phyloP scores from a whole-genome alignment of 176 grass and related monocot species.

The Hordeum marinum region DNA sequence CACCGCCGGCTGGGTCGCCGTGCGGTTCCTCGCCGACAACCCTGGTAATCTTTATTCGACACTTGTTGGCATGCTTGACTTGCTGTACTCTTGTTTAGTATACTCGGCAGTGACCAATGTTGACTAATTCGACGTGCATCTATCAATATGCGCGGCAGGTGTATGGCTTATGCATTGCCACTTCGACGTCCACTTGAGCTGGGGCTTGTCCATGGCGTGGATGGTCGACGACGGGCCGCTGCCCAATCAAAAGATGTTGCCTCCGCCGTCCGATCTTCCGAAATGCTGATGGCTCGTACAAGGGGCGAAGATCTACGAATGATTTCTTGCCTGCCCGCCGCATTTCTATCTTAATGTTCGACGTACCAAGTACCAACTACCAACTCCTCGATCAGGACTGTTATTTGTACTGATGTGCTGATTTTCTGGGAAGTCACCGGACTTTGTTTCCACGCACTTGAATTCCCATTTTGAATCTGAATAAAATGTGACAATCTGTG shows the following conservation, averaged over 20 bases:
- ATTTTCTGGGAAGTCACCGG: constrained; percentile 14
- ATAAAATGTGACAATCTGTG: constrained; percentile 27
- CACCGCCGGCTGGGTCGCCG: constrained; percentile 53
- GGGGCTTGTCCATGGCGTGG: constrained; percentile 75
- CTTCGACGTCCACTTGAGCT: constrained; percentile 71
- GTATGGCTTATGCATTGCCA: constrained; percentile 82
- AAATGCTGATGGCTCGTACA: constrained; percentile 37
- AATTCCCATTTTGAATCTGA: constrained; percentile 26
- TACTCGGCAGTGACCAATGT: background rate
- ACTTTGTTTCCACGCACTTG: background rate
- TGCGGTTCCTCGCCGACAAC: constrained; percentile 62
- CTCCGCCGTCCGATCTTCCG: constrained; percentile 63
- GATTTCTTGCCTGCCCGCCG: constrained; percentile 7
- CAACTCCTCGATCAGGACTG: background rate
- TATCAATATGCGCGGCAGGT: background rate
- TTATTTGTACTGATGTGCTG: constrained; percentile 25
- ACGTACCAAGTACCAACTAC: background rate
- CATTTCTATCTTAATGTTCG: constrained; percentile 11
- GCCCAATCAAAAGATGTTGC: constrained; percentile 48
- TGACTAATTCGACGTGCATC: background rate
- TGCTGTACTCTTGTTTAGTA: background rate
- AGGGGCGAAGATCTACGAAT: background rate
- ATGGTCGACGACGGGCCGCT: constrained; percentile 53
- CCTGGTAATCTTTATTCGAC: constrained; percentile 23
- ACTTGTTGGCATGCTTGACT: background rate